Conservation (phyloP, 805 yeast species). For the Blastobotrys mokoenaii region DNA sequence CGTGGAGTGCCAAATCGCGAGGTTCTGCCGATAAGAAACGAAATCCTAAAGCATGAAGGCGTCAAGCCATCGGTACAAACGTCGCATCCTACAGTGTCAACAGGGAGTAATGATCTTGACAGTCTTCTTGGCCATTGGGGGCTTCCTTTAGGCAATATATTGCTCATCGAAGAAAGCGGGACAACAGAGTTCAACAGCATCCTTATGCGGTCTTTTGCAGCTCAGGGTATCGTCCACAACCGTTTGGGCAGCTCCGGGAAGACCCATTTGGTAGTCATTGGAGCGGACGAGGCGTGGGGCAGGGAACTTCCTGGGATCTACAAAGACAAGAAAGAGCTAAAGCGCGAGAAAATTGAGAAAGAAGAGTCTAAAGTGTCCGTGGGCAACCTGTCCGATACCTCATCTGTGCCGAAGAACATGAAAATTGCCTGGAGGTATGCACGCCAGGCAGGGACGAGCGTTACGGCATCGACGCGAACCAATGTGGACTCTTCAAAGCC, state of each 20-base stretch:
- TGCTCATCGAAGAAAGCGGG: slow-evolving; percentile 74
- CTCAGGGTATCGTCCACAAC: slow-evolving; percentile 69
- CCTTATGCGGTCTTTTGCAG: slow-evolving; percentile 55
- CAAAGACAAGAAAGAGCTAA: slow-evolving; percentile 44
- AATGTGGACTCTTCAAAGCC: slow-evolving; percentile 33
- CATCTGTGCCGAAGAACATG: slow-evolving; percentile 32
- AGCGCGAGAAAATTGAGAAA: slow-evolving; percentile 11
- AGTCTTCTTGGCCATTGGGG: slow-evolving; percentile 73
- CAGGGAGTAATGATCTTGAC: slow-evolving; percentile 75
- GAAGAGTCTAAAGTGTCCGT: slow-evolving; percentile 27
- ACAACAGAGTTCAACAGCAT: slow-evolving; percentile 82
- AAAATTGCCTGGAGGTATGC: slow-evolving; percentile 96
- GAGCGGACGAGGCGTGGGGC: slow-evolving; percentile 50
- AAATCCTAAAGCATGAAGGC: slow-evolving; percentile 39
- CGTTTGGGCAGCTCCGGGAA: slow-evolving; percentile 27
- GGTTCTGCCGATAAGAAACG: not conserved
- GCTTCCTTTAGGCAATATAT: slow-evolving; percentile 64
- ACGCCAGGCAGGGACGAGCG: slow-evolving; percentile 22
- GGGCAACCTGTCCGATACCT: not conserved
- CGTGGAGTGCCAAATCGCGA: not conserved
- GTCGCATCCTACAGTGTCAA: slow-evolving; percentile 67
- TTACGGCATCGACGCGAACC: not conserved
- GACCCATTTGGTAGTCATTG: slow-evolving; percentile 59
- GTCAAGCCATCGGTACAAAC: slow-evolving; percentile 69
- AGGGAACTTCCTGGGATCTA: slow-evolving; percentile 70